These are phyloP conservation scores for Solanum raphanifolium DNA, from an alignment of 257 asterid genomes.

Conservation along the genomic window DNA sequence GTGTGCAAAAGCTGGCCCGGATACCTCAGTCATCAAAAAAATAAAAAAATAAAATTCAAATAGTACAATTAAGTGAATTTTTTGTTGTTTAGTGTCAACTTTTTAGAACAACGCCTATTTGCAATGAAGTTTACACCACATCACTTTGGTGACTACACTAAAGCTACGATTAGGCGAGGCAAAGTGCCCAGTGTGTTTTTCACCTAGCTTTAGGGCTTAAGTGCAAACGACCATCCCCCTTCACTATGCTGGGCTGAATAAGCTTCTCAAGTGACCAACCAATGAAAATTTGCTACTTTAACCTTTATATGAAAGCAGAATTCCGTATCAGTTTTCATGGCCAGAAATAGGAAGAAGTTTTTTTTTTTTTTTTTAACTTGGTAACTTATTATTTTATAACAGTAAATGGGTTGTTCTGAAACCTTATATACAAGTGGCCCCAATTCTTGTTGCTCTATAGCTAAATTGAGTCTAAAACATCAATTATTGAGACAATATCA, in stretches of 20 bases:
- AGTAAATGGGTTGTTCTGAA: neutral
- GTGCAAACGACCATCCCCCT: neutral
- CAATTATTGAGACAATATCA: neutral
- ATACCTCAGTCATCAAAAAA: neutral
- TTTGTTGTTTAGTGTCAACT: neutral
- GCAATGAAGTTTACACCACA: neutral
- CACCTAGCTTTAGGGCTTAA: neutral
- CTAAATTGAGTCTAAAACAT: neutral
- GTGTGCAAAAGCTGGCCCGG: neutral
- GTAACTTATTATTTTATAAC: neutral
- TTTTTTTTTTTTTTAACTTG: neutral
- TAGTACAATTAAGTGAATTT: neutral
- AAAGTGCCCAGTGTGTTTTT: neutral
- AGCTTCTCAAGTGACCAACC: neutral
- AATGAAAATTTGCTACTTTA: neutral
- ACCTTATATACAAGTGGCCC: neutral
- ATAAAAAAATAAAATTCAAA: neutral
- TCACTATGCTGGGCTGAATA: neutral
- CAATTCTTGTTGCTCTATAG: neutral
- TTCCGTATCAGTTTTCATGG: neutral
- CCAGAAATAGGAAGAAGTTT: neutral
- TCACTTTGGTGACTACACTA: neutral
- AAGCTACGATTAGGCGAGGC: neutral
- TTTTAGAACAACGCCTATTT: neutral
- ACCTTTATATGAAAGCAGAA: neutral